A percentile compares a stretch with the other conserved stretches of the same genome.
phyloP scores from a whole-genome alignment of 2,329 filamentous ascomycete species.

The Cryphonectria nitschkei region DNA sequence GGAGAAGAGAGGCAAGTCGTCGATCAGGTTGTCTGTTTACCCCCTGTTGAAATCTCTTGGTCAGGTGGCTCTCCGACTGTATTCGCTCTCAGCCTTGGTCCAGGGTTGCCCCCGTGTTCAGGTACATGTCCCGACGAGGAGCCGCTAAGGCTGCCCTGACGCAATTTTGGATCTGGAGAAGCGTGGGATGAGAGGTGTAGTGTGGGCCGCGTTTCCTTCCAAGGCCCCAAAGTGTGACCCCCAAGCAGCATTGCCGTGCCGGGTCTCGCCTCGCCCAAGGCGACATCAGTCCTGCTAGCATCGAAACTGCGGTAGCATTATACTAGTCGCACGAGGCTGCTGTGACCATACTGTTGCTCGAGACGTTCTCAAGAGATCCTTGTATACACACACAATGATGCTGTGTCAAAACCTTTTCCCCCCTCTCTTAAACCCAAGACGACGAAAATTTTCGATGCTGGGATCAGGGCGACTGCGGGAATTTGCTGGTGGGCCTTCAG shows the following conservation, averaged over 20 bases:
- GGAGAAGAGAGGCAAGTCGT: background rate
- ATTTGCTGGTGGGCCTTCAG: constrained; percentile 14
- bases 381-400: background rate
- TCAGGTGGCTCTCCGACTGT: constrained; percentile 19
- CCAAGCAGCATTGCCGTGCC: background rate
- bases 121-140: constrained; percentile 23
- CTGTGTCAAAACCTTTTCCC: background rate
- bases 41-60: background rate
- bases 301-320: background rate
- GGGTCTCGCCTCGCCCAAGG: background rate
- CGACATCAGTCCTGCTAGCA: background rate
- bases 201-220: constrained; percentile 26
- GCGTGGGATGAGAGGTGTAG: constrained; percentile 27
- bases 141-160: constrained; percentile 24
- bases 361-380: background rate
- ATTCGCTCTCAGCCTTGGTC: constrained; percentile 6
- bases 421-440: background rate
- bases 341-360: background rate
- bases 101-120: constrained; percentile 8
- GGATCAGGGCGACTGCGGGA: constrained; percentile 12
- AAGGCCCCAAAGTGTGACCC: constrained; percentile 5
- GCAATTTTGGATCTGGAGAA: constrained; percentile 30
- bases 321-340: background rate
- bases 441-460: constrained; percentile 14
- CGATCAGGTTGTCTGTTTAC: background rate